Percentiles rank a stretch among this genome's conserved stretches.
These are phyloP conservation scores for Fusarium udum DNA, from an alignment of 2,329 filamentous ascomycete species.

Conservation along the genomic window DNA sequence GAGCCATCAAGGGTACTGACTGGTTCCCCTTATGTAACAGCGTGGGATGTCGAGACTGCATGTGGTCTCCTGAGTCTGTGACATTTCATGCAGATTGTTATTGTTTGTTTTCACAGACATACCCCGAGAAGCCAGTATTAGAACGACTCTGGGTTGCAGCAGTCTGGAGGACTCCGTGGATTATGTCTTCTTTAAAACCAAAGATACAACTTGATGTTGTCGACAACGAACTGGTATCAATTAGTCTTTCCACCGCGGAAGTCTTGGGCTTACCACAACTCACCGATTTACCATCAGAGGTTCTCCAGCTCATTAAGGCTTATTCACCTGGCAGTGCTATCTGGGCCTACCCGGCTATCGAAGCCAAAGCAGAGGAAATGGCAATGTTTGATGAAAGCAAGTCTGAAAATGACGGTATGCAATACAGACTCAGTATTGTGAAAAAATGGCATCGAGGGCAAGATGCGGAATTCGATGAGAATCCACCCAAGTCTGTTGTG, in stretches of 20 bases:
- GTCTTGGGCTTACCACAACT: background rate
- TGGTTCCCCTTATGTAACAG: background rate
- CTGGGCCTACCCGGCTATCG: background rate
- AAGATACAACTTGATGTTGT: background rate
- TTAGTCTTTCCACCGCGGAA: background rate
- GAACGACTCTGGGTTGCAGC: background rate
- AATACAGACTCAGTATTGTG: background rate
- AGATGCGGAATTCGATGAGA: background rate
- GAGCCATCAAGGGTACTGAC: background rate
- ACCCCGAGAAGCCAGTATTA: background rate
- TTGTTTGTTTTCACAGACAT: background rate
- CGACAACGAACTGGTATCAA: background rate
- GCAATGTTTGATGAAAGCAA: background rate
- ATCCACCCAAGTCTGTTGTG: background rate
- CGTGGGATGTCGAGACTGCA: background rate
- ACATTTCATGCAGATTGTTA: background rate
- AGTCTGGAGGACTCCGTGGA: background rate
- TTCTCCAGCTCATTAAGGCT: background rate
- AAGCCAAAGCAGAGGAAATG: background rate
- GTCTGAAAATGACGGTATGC: background rate
- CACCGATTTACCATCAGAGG: background rate
- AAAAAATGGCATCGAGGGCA: background rate
- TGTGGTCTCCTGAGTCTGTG: background rate
- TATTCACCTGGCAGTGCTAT: background rate
- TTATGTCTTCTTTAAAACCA: background rate